These are phyloP conservation scores for Puccinia coronata DNA, from an alignment of 1,284 basidiomycete genomes.

Conservation along the genomic window DNA sequence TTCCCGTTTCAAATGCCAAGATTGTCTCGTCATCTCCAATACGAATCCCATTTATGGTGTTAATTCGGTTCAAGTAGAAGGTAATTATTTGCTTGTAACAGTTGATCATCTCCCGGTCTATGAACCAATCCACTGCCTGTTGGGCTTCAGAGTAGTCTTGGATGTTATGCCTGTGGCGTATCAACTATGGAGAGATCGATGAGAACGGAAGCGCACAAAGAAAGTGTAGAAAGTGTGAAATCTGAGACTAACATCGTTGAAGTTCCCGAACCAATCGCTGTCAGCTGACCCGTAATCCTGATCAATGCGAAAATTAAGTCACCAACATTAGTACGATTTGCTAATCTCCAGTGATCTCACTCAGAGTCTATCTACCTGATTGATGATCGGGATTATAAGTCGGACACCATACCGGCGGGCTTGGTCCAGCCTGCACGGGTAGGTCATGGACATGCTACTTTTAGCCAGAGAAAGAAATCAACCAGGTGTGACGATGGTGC, in stretches of 20 bases:
- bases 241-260: slow-evolving; percentile 34
- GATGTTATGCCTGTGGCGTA: slow-evolving; percentile 42
- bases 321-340: not conserved
- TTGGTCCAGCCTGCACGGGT: not conserved
- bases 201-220: not conserved
- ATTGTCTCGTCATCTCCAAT: slow-evolving; percentile 42
- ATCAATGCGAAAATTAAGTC: too few species aligned
- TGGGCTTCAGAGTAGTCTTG: slow-evolving; percentile 17
- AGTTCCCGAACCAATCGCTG: slow-evolving; percentile 33
- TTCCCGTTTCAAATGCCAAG: slow-evolving; percentile 44
- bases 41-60: slow-evolving; percentile 35
- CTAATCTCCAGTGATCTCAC: not conserved
- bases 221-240: not conserved
- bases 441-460: not conserved
- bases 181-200: slow-evolving; percentile 15
- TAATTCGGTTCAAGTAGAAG: slow-evolving; percentile 38
- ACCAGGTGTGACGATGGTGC: too few species aligned
- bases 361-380: slow-evolving; percentile 32
- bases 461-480: not conserved
- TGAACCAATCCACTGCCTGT: slow-evolving; percentile 42
- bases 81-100: slow-evolving; percentile 35
- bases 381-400: slow-evolving; percentile 48
- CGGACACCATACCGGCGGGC: slow-evolving; percentile 43
- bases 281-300: slow-evolving; percentile 34
- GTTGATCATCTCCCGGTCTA: slow-evolving; percentile 23